A percentile compares a stretch with the other conserved stretches of the same genome.
phyloP scores from a whole-genome alignment of 139 green algal species.

The Chlamydomonas eustigma region DNA sequence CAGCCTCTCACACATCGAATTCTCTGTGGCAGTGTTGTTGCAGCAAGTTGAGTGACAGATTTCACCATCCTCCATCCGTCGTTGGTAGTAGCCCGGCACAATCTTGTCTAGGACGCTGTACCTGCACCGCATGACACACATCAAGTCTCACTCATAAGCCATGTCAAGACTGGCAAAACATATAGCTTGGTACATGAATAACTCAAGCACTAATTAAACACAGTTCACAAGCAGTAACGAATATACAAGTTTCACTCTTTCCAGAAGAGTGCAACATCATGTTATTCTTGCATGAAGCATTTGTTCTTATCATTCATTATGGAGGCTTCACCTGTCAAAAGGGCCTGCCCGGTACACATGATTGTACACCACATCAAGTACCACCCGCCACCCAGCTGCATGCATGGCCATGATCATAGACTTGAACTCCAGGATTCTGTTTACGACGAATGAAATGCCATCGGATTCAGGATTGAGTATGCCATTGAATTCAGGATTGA shows the following conservation, averaged over 20 bases:
- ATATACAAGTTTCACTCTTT: too few relatives aligned
- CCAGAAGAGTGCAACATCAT: too few relatives aligned
- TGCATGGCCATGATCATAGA: conserved; percentile 71
- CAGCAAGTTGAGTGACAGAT: conserved; percentile 76
- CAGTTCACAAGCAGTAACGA: too few relatives aligned
- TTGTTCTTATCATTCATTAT: too few relatives aligned
- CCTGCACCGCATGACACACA: too few relatives aligned
- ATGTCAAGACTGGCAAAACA: too few relatives aligned
- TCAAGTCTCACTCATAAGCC: too few relatives aligned
- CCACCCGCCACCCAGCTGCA: conserved; percentile 60
- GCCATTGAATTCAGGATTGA: too few relatives aligned
- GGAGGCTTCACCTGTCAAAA: conserved; percentile 26
- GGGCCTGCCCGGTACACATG: conserved; percentile 68
- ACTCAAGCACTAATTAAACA: too few relatives aligned
- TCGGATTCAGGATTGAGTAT: neutral
- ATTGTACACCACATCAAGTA: conserved; percentile 94
- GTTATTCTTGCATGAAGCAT: too few relatives aligned
- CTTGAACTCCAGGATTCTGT: conserved; percentile 64
- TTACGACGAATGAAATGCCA: neutral
- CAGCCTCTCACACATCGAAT: conserved; percentile 82
- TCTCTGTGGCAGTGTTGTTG: conserved; percentile 88
- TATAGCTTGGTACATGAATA: too few relatives aligned
- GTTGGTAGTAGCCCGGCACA: conserved; percentile 90
- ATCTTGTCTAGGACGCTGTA: conserved; percentile 77
- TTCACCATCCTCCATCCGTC: conserved; percentile 45